Evolutionary conservation across 768 basidiomycete genomes (phyloP), one percentile per base, ranked within the genome.

Genomic region (Termitomyces sp.): DNA sequence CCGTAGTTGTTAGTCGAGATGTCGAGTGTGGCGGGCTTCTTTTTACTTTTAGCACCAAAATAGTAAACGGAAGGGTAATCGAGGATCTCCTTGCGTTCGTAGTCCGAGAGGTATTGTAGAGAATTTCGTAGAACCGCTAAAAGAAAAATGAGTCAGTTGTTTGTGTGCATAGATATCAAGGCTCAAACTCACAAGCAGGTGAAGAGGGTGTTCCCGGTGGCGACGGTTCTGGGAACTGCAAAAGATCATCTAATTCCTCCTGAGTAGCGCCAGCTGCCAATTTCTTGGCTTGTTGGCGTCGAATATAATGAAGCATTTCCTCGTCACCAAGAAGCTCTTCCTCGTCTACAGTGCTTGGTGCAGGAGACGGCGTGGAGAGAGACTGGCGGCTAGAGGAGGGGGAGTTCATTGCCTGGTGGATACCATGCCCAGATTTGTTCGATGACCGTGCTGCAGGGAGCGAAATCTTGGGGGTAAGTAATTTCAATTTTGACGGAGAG

Each of bases 261-360:
- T 94, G 92, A 36, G 86, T 88, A 8, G 92, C 88, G 33, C 94
- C 94, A 13, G 83, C 81, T 11, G 92, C 89, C 63, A 94, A 72
- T 73, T 90, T 93, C 79, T 94, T 94, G 42, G 92, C 86, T 66
- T 94, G 90, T 65, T 97, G 92, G 28, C 95, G 84, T 65, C 87
- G 85, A 64, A 98, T 92, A 74, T 96, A 99, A 61, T 91, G 89
- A 69, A 91, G 75, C 97, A 99, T 99, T 77, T 99, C 97, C 63
- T 97, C 95, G 70, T 99, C 97, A 16, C 92, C 97, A 18, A 91
- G 76, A 7, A 90, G 55, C 71, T 96, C 92, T 63, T 96, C 94
- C 61, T 96, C 95, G 61, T 93, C 93, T 3, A 91, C 78, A 2
- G 84, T 78, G 66, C 85, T 88, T 32, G 89, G 88, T 7, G 84